Base-by-base conservation (phyloP, 345 rosid species). In the Acer negundo region DNA sequence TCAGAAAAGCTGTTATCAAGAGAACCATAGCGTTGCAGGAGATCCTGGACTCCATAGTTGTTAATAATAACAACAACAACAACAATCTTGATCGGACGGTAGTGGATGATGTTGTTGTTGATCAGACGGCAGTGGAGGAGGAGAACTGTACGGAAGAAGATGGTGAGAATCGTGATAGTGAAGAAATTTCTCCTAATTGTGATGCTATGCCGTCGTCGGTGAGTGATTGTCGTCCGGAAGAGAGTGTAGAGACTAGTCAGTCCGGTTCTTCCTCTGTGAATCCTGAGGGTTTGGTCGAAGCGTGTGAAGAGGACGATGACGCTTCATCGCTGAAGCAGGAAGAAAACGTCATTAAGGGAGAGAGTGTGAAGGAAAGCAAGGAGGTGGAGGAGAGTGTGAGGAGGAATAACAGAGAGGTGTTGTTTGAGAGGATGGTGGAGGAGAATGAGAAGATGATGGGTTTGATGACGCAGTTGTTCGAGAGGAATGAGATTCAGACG, bases 361-460 rank as follows among this genome's bases (percentile, higher is more conserved):
- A 24, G 73, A 9, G 22, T 10, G 12, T 3, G 3, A 35, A 47
- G 22, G 42, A 35, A 2, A 16, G 17, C 24, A 53, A 20, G 3
- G 22, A 75, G 1, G 81, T 17, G 3, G 22, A 75, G 1, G 81
- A 62, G 61, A 46, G 46, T 6, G 4, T 22, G 59, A 77, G 68
- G 81, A 35, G 5, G 38, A 35, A 35, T 35, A 90, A 69, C 31
- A 77, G 73, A 75, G 86, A 83, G 70, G 24, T 86, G 72, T 7
- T 86, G 78, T 6, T 86, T 75, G 81, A 82, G 80, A 89, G 81
- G 81, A 85, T 86, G 84, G 15, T 82, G 76, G 88, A 89, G 83
- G 96, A 89, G n/a, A 91, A 88, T 35, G 90, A 82, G 81, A 85
- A 78, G 78, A 86, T 87, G 83, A 87, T 90, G 89, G 79, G 81